Evolutionary conservation across 192 early-diverging fungal species (phyloP).

Genomic region (Kappamyces sp.): DNA sequence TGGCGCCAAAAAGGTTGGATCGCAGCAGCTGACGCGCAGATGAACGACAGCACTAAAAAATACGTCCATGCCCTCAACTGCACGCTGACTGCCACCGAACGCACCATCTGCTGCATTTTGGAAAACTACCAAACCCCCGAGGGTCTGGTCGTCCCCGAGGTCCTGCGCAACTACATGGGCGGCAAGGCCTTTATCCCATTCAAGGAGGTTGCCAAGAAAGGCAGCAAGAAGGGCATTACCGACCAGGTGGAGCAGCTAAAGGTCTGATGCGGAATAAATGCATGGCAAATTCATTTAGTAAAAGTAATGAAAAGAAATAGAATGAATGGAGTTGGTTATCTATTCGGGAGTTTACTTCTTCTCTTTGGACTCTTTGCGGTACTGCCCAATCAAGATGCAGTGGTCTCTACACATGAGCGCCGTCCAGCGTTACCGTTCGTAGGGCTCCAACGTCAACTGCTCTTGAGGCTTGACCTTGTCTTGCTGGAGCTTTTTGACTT

Average conservation of each 20-base stretch:
- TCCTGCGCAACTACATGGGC: constrained; percentile 89
- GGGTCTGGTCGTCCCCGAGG: constrained; percentile 81
- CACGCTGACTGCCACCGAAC: constrained; percentile 92
- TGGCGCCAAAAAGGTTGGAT: constrained; percentile 80
- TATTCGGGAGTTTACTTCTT: too few relatives aligned
- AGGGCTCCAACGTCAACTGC: constrained; percentile 95
- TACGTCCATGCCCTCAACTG: constrained; percentile 98
- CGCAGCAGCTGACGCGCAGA: constrained; percentile 21
- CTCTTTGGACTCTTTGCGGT: constrained; percentile 49
- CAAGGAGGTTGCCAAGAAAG: constrained; percentile 13
- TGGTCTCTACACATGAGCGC: constrained; percentile 55
- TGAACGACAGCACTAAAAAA: constrained; percentile 87
- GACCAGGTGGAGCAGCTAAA: too few relatives aligned
- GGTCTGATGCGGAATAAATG: neutral
- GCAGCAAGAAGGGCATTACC: too few relatives aligned
- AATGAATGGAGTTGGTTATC: too few relatives aligned
- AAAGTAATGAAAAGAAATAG: neutral
- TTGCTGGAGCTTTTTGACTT: constrained; percentile 93
- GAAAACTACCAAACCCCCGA: constrained; percentile 93
- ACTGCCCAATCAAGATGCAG: constrained; percentile 92
- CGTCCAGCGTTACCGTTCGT: constrained; percentile 60
- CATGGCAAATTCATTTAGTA: constrained; percentile 10
- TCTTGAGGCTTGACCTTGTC: constrained; percentile 88
- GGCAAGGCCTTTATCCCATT: constrained; percentile 89
- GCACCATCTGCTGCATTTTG: constrained; percentile 88